Percentiles rank a stretch among this genome's conserved stretches.
These are phyloP conservation scores for Plenodomus biglobosus DNA, from an alignment of 2,329 filamentous ascomycete genomes.

Conservation along the genomic window DNA sequence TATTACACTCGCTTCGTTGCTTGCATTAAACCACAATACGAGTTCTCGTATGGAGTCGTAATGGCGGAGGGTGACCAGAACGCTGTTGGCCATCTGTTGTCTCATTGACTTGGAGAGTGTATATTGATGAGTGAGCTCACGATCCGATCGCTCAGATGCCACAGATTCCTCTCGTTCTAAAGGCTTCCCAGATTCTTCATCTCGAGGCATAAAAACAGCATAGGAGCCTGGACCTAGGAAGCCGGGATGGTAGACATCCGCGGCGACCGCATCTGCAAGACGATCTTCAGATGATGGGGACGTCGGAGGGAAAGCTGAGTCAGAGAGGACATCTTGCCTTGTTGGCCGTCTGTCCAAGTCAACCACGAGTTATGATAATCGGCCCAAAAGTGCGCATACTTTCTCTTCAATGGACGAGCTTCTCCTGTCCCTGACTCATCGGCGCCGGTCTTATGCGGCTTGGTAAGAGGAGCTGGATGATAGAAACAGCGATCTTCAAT, in stretches of 20 bases:
- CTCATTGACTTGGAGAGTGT: conserved; percentile 35
- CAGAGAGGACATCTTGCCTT: conserved; percentile 9
- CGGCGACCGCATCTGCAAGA: conserved; percentile 38
- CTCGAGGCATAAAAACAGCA: conserved; percentile 31
- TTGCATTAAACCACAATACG: conserved; percentile 25
- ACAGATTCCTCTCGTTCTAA: conserved; percentile 26
- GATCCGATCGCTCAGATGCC: conserved; percentile 29
- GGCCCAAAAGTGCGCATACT: conserved; percentile 17
- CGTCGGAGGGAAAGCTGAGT: conserved; percentile 9
- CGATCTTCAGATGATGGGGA: conserved; percentile 23
- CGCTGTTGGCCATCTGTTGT: conserved; percentile 31
- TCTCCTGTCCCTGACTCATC: conserved; percentile 17
- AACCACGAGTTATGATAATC: not conserved
- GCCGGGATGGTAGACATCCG: conserved; percentile 34
- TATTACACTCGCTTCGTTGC: conserved; percentile 40
- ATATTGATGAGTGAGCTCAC: conserved; percentile 34
- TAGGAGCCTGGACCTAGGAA: conserved; percentile 41
- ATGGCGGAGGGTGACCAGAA: conserved; percentile 32
- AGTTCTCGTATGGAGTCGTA: conserved; percentile 30
- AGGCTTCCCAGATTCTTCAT: conserved; percentile 22
- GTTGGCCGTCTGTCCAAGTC: conserved; percentile 20
- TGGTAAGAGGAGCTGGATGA: conserved; percentile 42
- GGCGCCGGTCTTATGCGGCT: conserved; percentile 16
- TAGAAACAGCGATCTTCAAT: conserved; percentile 40
- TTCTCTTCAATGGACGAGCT: conserved; percentile 28